A percentile compares a stretch with the other conserved stretches of the same genome.
These are phyloP conservation scores for Rhazya stricta DNA, from an alignment of 257 asterid species.

Conservation along the genomic window DNA sequence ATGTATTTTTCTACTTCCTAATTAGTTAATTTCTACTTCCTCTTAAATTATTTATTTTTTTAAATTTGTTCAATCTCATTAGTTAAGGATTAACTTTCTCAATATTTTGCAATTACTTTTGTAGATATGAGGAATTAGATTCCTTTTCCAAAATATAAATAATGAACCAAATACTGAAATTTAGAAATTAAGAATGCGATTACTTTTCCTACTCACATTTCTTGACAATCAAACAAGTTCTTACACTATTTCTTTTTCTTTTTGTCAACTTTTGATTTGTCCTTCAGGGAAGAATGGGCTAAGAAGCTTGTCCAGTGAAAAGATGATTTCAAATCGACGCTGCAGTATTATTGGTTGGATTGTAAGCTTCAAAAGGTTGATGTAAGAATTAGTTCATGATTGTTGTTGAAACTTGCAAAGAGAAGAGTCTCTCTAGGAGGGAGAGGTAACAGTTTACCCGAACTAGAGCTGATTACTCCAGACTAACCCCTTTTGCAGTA, in stretches of 20 bases:
- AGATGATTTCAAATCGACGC: constrained; percentile 66
- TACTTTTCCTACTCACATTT: too few relatives aligned
- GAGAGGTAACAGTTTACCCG: constrained; percentile 89
- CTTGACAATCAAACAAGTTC: too few relatives aligned
- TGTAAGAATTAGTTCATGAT: constrained; percentile 79
- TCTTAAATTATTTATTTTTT: too few relatives aligned
- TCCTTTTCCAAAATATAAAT: too few relatives aligned
- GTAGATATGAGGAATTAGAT: too few relatives aligned
- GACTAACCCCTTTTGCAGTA: constrained; percentile 89
- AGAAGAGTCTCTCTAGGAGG: constrained; percentile 80
- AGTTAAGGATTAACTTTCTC: too few relatives aligned
- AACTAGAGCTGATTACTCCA: constrained; percentile 89
- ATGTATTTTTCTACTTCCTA: too few relatives aligned
- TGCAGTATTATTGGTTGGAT: constrained; percentile 91
- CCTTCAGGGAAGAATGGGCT: constrained; percentile 80
- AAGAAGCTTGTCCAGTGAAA: constrained; percentile 74
- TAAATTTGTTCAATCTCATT: too few relatives aligned
- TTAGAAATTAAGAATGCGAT: too few relatives aligned
- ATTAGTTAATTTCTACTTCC: too few relatives aligned
- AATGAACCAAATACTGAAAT: too few relatives aligned
- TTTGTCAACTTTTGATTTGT: background rate
- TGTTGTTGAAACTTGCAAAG: constrained; percentile 77
- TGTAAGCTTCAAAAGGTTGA: constrained; percentile 87
- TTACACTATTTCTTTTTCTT: constrained; percentile 16
- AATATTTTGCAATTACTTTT: too few relatives aligned